Percentiles rank a stretch among this genome's conserved stretches.
These are phyloP conservation scores for Escallonia herrerae DNA, from an alignment of 129 eudicot species.

Conservation along the genomic window DNA sequence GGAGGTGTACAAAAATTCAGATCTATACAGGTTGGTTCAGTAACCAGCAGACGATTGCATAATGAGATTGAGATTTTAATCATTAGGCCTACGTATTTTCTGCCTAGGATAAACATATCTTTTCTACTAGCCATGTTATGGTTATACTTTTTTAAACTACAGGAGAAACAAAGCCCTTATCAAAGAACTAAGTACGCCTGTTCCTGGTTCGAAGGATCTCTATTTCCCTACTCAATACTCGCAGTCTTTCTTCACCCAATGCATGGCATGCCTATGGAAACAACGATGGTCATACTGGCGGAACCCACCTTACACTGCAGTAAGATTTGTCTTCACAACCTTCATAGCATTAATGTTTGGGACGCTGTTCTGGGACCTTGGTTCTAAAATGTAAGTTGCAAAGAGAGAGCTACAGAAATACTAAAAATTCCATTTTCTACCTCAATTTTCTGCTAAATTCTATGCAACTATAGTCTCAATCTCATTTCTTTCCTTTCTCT, in stretches of 20 bases:
- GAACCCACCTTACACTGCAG: constrained; percentile 76
- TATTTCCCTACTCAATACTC: constrained; percentile 55
- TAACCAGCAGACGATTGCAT: neutral
- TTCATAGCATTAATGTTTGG: constrained; percentile 57
- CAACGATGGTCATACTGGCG: constrained; percentile 82
- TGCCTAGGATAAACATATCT: neutral
- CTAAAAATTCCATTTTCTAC: too few species aligned
- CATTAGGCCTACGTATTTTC: neutral
- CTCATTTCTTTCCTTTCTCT: neutral
- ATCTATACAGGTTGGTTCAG: constrained; percentile 17
- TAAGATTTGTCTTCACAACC: constrained; percentile 56
- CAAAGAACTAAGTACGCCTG: constrained; percentile 49
- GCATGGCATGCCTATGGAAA: constrained; percentile 81
- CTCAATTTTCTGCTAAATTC: neutral
- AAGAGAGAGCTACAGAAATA: too few species aligned
- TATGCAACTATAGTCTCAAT: neutral
- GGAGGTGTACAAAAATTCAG: constrained; percentile 25
- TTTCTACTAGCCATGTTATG: neutral
- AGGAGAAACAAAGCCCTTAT: constrained; percentile 63
- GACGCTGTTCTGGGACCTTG: constrained; percentile 76
- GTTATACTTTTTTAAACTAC: constrained; percentile 1
- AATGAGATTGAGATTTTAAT: neutral
- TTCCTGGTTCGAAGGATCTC: constrained; percentile 52
- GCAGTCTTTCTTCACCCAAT: constrained; percentile 54
- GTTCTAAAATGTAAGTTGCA: constrained; percentile 47